Evolutionary conservation across 2,329 filamentous ascomycete species (phyloP).

Genomic region (Aspergillus chevalieri): DNA sequence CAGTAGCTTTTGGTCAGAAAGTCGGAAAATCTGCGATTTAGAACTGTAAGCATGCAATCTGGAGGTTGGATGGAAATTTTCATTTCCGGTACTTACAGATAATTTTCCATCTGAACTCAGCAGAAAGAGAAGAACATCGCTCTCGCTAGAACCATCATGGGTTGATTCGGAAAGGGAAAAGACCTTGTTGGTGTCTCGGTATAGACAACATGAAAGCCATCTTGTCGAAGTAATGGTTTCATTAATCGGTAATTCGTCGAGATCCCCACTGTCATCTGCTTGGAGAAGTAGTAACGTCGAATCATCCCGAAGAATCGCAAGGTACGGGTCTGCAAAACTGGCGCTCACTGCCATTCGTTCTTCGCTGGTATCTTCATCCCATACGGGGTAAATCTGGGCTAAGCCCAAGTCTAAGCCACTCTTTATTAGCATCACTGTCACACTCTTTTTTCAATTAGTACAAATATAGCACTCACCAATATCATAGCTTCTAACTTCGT

Average conservation of each 20-base stretch:
- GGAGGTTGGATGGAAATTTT: background rate
- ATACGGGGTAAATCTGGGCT: conserved; percentile 84
- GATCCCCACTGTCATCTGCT: conserved; percentile 72
- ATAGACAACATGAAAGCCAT: conserved; percentile 80
- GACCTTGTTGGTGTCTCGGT: conserved; percentile 58
- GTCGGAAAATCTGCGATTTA: conserved; percentile 60
- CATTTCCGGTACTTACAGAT: conserved; percentile 51
- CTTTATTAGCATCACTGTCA: conserved; percentile 3
- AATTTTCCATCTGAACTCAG: conserved; percentile 69
- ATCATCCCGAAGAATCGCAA: conserved; percentile 79
- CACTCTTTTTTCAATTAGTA: background rate
- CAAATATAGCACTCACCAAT: conserved; percentile 55
- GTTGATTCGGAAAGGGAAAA: conserved; percentile 40
- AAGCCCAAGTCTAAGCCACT: conserved; percentile 65
- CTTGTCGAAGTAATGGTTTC: conserved; percentile 57
- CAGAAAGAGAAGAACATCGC: conserved; percentile 66
- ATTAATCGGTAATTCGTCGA: conserved; percentile 70
- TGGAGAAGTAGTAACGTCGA: conserved; percentile 71
- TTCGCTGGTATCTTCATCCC: conserved; percentile 78
- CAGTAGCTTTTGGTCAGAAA: conserved; percentile 67
- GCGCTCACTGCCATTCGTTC: conserved; percentile 70
- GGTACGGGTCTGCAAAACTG: conserved; percentile 79
- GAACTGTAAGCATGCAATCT: conserved; percentile 2
- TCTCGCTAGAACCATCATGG: conserved; percentile 19
- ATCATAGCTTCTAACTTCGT: conserved; percentile 85